Conservation (phyloP, 345 rosid genomes). For the Populus alba region DNA sequence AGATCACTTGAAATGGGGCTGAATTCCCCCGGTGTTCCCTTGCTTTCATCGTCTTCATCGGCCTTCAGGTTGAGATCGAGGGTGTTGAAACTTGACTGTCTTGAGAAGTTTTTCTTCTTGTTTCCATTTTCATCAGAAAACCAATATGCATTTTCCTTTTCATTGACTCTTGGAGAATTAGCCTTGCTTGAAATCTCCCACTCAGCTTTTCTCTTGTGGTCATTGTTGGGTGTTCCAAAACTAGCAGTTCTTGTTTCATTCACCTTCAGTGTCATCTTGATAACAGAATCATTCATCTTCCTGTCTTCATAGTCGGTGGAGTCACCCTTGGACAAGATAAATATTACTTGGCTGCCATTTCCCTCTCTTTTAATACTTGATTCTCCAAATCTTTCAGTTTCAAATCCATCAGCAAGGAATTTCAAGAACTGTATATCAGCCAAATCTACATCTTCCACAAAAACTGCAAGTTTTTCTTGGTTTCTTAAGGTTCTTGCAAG, state of each 20-base stretch:
- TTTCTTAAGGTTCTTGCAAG: constrained; percentile 29
- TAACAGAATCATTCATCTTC: constrained; percentile 30
- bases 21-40: constrained; percentile 38
- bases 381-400: constrained; percentile 36
- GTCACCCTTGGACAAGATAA: constrained; percentile 54
- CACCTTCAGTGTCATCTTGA: constrained; percentile 58
- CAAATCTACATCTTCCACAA: constrained; percentile 63
- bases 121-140: constrained; percentile 28
- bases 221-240: constrained; percentile 12
- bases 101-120: constrained; percentile 43
- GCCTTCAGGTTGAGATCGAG: constrained; percentile 75
- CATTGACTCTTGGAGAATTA: constrained; percentile 42
- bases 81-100: constrained; percentile 54
- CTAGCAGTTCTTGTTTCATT: constrained; percentile 20
- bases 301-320: constrained; percentile 14
- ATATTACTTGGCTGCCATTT: constrained; percentile 37
- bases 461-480: constrained; percentile 41
- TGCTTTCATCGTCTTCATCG: constrained; percentile 34
- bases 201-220: constrained; percentile 62
- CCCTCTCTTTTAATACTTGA: constrained; percentile 13
- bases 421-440: constrained; percentile 49
- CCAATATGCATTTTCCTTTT: constrained; percentile 30
- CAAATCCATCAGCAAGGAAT: constrained; percentile 46
- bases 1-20: constrained; percentile 72
- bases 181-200: constrained; percentile 33